A percentile compares a stretch with the other conserved stretches of the same genome.
Evolutionary conservation across 495 filamentous ascomycete species (phyloP).

Genomic region (Aspergillus haitiensis): DNA sequence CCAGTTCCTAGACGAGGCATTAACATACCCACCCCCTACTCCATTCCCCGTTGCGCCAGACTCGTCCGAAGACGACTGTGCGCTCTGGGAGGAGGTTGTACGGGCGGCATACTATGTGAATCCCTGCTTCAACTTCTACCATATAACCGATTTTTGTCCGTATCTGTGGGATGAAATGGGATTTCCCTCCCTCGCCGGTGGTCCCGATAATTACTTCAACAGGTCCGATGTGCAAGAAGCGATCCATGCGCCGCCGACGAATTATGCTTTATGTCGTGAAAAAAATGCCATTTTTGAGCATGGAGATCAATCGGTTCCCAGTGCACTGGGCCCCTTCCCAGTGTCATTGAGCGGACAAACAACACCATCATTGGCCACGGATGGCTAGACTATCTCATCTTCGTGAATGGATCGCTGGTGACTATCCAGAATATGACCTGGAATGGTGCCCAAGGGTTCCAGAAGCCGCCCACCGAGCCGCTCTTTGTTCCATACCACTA

Average conservation of each 20-base stretch:
- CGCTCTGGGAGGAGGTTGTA: conserved; percentile 57
- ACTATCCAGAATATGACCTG: conserved; percentile 86
- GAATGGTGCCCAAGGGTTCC: conserved; percentile 71
- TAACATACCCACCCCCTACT: conserved; percentile 67
- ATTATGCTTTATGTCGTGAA: conserved; percentile 61
- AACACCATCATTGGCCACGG: conserved; percentile 71
- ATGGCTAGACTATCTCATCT: conserved; percentile 54
- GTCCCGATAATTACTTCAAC: conserved; percentile 73
- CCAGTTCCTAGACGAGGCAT: conserved; percentile 57
- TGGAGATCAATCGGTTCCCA: conserved; percentile 50
- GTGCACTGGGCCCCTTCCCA: conserved; percentile 56
- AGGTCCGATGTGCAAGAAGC: conserved; percentile 70
- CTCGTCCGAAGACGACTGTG: conserved; percentile 46
- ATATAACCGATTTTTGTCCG: conserved; percentile 73
- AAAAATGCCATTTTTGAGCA: conserved; percentile 55
- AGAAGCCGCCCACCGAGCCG: conserved; percentile 51
- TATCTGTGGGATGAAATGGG: conserved; percentile 72
- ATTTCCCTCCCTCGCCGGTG: conserved; percentile 62
- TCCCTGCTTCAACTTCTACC: conserved; percentile 81
- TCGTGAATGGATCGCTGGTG: conserved; percentile 66
- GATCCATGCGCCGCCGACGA: conserved; percentile 65
- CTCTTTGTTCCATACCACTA: conserved; percentile 67
- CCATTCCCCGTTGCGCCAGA: conserved; percentile 47
- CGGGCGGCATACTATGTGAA: conserved; percentile 60
- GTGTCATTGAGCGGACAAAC: conserved; percentile 70